Base-by-base conservation (phyloP, 163 green algal genomes). In the Volvox carteri region DNA sequence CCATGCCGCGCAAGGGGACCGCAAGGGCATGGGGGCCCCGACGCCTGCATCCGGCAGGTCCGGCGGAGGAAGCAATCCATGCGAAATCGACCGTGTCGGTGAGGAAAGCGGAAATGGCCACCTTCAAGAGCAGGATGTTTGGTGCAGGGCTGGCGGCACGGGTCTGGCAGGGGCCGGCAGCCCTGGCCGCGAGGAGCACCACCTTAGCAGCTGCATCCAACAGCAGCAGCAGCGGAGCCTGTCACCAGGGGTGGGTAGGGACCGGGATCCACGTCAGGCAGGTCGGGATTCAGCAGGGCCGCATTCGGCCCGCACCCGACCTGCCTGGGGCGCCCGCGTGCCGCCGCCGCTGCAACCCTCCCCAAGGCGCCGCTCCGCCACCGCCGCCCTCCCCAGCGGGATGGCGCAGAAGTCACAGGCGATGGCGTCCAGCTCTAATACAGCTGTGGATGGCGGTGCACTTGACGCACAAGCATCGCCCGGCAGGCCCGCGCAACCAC, bases 251-350 rank as follows among this genome's bases (percentile, higher is more conserved):
- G 2, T 16, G 41, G 37, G 37, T 46, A 21, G 35, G 39, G 37
- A 78, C 30, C 28, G 18, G 70, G 70, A 58, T 21, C 41, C 1
- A 23, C 19, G 39, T 28, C 41, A 78, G 70, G 12, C 39, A 33
- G 70, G 70, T 4, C 70, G 70, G 14, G 39, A 56, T 9, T 5
- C 70, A n/a, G 62, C 11, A 1, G 39, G 18, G 16, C 70, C 70
- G 21, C 70, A 14, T 12, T 35, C 70, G 19, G 5, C 70, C 1
- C 70, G 70, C 18, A 78, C 37, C 37, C 70, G 75, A 30, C 75
- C 75, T 2, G 75, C 48, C 48, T 84, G 75, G 75, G 75, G 75
- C 33, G 37, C 7, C 75, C 75, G 75, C 14, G 75, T 84, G 46
- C 75, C 75, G 48, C 75, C 75, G 30, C 75, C 75, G 70, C 70